These are phyloP conservation scores for Scenedesmus sp. DNA, from an alignment of 163 green algal species.

Conservation along the genomic window DNA sequence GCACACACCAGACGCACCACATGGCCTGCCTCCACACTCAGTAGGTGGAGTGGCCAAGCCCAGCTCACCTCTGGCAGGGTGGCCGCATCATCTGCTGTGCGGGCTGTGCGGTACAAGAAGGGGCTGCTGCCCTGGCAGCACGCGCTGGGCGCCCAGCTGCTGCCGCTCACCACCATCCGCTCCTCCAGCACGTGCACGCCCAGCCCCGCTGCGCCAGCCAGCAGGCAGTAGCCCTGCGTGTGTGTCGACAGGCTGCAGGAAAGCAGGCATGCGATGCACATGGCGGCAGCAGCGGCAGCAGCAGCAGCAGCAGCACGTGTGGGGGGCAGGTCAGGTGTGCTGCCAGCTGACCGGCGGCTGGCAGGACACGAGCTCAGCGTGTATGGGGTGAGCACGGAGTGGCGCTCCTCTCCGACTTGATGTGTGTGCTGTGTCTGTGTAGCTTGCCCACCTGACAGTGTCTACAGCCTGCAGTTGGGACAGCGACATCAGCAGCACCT, in stretches of 20 bases:
- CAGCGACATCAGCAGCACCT: background rate
- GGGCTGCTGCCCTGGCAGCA: background rate
- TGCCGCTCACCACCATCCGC: background rate
- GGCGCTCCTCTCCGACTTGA: background rate
- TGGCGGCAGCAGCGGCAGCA: background rate
- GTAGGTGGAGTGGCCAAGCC: background rate
- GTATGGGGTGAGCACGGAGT: background rate
- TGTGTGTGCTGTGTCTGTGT: background rate
- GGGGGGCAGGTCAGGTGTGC: background rate
- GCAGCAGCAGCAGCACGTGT: background rate
- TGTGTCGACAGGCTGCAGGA: constrained; percentile 1
- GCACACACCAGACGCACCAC: background rate
- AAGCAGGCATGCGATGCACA: background rate
- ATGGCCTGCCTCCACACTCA: background rate
- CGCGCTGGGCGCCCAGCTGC: background rate
- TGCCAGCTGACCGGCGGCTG: background rate
- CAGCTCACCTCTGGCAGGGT: background rate
- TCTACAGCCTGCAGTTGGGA: background rate
- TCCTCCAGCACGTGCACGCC: background rate
- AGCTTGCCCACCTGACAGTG: constrained; percentile 6
- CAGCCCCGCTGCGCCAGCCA: background rate
- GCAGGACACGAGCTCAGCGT: background rate
- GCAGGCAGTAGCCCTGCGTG: constrained; percentile 8
- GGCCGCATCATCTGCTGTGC: background rate
- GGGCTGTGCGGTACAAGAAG: background rate